Evolutionary conservation across 2,329 filamentous ascomycete species (phyloP).

Genomic region (Penicillium frequentans): DNA sequence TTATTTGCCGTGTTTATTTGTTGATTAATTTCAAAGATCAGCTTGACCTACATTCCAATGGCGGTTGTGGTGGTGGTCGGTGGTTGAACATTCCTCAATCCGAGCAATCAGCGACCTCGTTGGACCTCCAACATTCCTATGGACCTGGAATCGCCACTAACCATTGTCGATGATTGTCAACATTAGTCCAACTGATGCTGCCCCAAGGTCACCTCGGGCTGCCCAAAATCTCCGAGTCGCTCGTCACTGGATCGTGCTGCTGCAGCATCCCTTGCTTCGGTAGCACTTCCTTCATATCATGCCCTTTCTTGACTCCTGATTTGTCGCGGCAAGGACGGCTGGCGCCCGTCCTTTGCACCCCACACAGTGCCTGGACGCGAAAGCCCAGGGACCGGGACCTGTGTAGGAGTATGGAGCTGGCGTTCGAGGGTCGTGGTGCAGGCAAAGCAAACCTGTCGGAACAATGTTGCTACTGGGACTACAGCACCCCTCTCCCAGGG

Average conservation of each 20-base stretch:
- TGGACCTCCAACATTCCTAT: conserved; percentile 34
- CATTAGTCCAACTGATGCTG: conserved; percentile 18
- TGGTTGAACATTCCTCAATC: conserved; percentile 31
- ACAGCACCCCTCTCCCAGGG: conserved; percentile 30
- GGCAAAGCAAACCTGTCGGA: conserved; percentile 36
- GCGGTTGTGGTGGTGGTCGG: conserved; percentile 24
- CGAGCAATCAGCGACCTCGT: conserved; percentile 21
- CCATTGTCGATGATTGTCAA: conserved; percentile 24
- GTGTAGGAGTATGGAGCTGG: conserved; percentile 34
- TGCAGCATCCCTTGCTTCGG: conserved; percentile 37
- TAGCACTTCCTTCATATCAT: conserved; percentile 31
- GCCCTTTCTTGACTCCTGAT: conserved; percentile 38
- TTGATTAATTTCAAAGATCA: conserved; percentile 14
- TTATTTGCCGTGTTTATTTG: conserved; percentile 17
- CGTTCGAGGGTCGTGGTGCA: conserved; percentile 36
- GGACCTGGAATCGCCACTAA: conserved; percentile 31
- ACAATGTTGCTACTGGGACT: conserved; percentile 36
- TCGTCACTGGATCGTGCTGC: conserved; percentile 38
- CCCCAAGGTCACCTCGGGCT: conserved; percentile 23
- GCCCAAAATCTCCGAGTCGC: conserved; percentile 37
- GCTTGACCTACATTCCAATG: conserved; percentile 34
- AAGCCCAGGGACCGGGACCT: conserved; percentile 27
- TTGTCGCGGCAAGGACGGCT: conserved; percentile 37
- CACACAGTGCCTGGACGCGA: conserved; percentile 32
- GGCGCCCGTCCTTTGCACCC: conserved; percentile 28